Evolutionary conservation across 352 stramenopile genomes (phyloP), one percentile per base, ranked within the genome.

Genomic region (Phytophthora citrophthora): DNA sequence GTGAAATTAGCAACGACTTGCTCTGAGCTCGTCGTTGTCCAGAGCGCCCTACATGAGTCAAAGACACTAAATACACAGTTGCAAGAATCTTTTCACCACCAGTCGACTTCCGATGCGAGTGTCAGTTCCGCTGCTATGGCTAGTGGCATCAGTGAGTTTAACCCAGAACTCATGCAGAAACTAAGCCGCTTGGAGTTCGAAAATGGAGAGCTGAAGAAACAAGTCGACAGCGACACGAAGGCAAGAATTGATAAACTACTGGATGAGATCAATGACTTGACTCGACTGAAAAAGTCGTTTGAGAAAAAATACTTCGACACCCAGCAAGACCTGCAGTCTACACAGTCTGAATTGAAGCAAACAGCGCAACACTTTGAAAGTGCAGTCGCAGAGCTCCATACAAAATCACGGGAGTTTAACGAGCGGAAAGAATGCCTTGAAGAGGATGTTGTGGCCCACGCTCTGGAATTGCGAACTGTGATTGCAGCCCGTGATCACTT

Each of bases 281-380:
- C 59, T 23, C 74, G 83, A 1, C 61, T 94, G n/a, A 93, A 92
- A 43, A 76, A 78, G 34, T 87, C 71, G 12, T 94, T 92, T 45
- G 86, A 92, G 56, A 46, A 40, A 0, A 89, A 88, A 53, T 93
- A 88, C 46, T 91, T 93, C 53, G 73, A 83, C 8, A 77, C 79
- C 0, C 59, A 67, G 15, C 55, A 79, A 12, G 4, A 29, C 12
- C 59, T 88, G 31, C 67, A 82, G 23, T 62, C 68, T 4, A 81
- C 66, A 31, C 50, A 62, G 23, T 40, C 39, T 15, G 47, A 76
- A n/a, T 39, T 78, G n/a, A 55, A 52, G 27, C 16, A 29, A 27
- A 55, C 46, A 2, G 56, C 66, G 7, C n/a, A 58, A 15, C 45
- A 71, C 12, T 54, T 74, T 1, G 34, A 62, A 20, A n/a, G 18